Base-by-base conservation (phyloP, 2,329 filamentous ascomycete genomes). In the Curvularia sp. region DNA sequence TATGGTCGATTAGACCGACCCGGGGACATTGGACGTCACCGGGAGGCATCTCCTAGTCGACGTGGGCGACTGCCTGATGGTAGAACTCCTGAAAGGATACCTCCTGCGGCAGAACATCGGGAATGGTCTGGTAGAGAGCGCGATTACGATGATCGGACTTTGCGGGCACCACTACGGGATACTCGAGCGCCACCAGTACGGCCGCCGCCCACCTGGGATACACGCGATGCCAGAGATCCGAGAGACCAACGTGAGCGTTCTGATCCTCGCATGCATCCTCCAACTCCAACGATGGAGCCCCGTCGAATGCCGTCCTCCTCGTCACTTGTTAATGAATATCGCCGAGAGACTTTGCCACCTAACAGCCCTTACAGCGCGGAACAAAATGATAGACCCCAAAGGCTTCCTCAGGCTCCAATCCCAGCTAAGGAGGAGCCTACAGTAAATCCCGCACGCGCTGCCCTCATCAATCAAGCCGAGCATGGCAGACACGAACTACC, bases 1-100 rank as follows among this genome's bases (percentile, higher is more conserved):
- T 80, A 80, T 58, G 80, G 80, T 30, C 75, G 81, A 53, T 74
- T 79, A 18, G 80, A 83, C 18, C 74, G 80, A 34, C 74, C 77
- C 1, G 67, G 61, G 25, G 80, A 83, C 38, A 59, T 69, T 49
- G 48, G 52, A 19, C 71, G 74, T 12, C 74, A 74, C 7, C 77
- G 79, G 50, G 78, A 80, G 15, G 69, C 71, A 28, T 81, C 80
- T 19, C 79, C 79, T 28, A 69, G 76, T 28, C 74, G 73, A 41
- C 74, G 74, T 45, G 63, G 68, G 28, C 73, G 78, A 48, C 67
- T 66, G 2, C 57, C 58, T 55, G 65, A 63, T 32, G 67, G 67
- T 25, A 73, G 78, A 57, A 79, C 78, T 3, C 78, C 79, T 18
- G 77, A 77, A 43, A 67, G 71, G 45, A 61, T 59, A 19, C 46